Conservation (phyloP, 2,329 filamentous ascomycete species). For the Cytospora piceicola region DNA sequence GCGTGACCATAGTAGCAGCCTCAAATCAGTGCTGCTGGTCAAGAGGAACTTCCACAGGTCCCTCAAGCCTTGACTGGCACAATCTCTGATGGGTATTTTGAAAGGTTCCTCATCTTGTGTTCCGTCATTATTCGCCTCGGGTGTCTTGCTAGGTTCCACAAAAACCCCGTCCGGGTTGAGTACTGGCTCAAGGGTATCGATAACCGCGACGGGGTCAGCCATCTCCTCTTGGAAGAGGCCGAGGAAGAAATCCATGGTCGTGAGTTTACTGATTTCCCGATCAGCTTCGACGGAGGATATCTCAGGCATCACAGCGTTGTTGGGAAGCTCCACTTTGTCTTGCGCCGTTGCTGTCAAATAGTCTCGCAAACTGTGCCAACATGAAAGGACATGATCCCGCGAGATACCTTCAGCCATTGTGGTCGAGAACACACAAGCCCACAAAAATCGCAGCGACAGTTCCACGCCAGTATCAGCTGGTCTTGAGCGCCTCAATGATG, state of each 20-base stretch:
- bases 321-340: slow-evolving; percentile 66
- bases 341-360: slow-evolving; percentile 48
- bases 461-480: slow-evolving; percentile 42
- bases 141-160: slow-evolving; percentile 37
- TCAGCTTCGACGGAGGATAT: slow-evolving; percentile 84
- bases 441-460: slow-evolving; percentile 58
- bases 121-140: slow-evolving; percentile 27
- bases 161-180: slow-evolving; percentile 71
- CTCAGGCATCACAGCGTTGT: slow-evolving; percentile 87
- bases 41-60: slow-evolving; percentile 87
- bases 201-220: slow-evolving; percentile 79
- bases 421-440: slow-evolving; percentile 59
- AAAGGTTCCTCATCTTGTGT: slow-evolving; percentile 28
- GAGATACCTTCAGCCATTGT: slow-evolving; percentile 57
- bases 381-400: slow-evolving; percentile 59
- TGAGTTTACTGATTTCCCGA: slow-evolving; percentile 87
- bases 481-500: slow-evolving; percentile 47
- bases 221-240: slow-evolving; percentile 84
- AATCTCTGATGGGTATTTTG: slow-evolving; percentile 52
- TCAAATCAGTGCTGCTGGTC: slow-evolving; percentile 78
- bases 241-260: slow-evolving; percentile 95
- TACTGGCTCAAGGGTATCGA: slow-evolving; percentile 90
- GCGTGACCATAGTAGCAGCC: slow-evolving; percentile 86
- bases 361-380: slow-evolving; percentile 63
- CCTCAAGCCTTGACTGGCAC: slow-evolving; percentile 61